Evolutionary conservation across 208 protist species (phyloP).

Genomic region (Tritrichomonas foetus): DNA sequence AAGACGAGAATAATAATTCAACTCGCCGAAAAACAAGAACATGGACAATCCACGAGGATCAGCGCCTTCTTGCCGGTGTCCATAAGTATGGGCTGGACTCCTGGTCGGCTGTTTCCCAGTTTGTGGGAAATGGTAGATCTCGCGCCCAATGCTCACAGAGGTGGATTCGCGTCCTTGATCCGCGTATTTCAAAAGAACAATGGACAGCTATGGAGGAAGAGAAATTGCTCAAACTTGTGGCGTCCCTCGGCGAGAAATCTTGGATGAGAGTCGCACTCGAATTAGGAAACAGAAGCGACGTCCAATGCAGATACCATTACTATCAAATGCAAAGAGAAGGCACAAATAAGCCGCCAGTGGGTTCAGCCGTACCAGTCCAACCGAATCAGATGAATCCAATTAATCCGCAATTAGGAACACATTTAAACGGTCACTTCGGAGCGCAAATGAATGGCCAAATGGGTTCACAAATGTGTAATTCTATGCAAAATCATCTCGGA

Average conservation of each 20-base stretch:
- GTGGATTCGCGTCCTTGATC: slow-evolving; percentile 3
- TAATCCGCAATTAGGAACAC: no score
- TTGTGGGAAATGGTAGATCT: slow-evolving; percentile 17
- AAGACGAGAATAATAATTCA: no score
- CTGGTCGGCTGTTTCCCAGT: neutral
- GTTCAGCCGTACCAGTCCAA: no score
- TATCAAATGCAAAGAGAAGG: no score
- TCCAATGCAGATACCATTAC: no score
- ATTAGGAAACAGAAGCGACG: slow-evolving; percentile 18
- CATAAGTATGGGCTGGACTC: neutral
- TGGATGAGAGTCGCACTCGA: neutral
- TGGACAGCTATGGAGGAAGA: neutral
- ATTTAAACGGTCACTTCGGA: no score
- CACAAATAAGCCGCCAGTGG: no score
- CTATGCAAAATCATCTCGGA: no score
- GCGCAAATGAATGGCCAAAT: no score
- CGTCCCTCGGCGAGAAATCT: neutral
- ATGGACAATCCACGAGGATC: neutral
- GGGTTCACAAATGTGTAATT: no score
- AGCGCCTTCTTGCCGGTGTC: neutral
- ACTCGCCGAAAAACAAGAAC: neutral
- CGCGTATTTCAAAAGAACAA: neutral
- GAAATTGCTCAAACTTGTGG: neutral
- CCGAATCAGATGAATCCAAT: no score
- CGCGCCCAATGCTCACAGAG: neutral